Percentiles rank a stretch among this genome's conserved stretches.
Conservation (phyloP, 768 basidiomycete genomes). For the Psilocybe cubensis region DNA sequence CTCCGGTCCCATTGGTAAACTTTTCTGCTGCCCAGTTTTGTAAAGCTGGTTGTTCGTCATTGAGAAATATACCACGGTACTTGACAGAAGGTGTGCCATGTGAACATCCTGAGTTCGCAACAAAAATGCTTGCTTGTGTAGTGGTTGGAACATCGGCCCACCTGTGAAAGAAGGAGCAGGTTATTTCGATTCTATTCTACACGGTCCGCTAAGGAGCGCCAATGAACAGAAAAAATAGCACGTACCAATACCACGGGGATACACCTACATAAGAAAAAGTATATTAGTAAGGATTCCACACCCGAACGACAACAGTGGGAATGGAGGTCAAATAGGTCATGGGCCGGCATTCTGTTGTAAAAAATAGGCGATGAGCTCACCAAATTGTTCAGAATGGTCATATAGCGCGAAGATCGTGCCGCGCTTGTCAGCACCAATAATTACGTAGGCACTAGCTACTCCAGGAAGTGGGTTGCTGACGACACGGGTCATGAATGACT, state of each 20-base stretch:
- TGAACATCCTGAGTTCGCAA: conserved; percentile 45
- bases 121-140: conserved; percentile 50
- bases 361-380: conserved; percentile 28
- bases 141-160: conserved; percentile 80
- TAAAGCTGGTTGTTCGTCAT: conserved; percentile 76
- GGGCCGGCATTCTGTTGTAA: background rate
- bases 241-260: conserved; percentile 71
- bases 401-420: conserved; percentile 71
- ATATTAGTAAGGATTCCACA: background rate
- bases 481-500: conserved; percentile 55
- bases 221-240: conserved; percentile 5
- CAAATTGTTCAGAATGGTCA: conserved; percentile 72
- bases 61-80: conserved; percentile 74
- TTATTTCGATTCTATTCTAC: conserved; percentile 3
- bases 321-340: background rate
- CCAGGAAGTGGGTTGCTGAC: conserved; percentile 61
- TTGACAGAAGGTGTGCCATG: conserved; percentile 72
- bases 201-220: background rate
- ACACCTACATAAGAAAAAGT: conserved; percentile 43
- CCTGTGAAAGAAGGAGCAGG: conserved; percentile 37
- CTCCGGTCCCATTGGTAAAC: conserved; percentile 66
- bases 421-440: conserved; percentile 70
- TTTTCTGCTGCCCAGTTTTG: conserved; percentile 74
- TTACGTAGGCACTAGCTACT: conserved; percentile 62
- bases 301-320: conserved; percentile 1